A percentile compares a stretch with the other conserved stretches of the same genome.
Conservation (phyloP, 768 basidiomycete genomes). For the Trametes coccinea region DNA sequence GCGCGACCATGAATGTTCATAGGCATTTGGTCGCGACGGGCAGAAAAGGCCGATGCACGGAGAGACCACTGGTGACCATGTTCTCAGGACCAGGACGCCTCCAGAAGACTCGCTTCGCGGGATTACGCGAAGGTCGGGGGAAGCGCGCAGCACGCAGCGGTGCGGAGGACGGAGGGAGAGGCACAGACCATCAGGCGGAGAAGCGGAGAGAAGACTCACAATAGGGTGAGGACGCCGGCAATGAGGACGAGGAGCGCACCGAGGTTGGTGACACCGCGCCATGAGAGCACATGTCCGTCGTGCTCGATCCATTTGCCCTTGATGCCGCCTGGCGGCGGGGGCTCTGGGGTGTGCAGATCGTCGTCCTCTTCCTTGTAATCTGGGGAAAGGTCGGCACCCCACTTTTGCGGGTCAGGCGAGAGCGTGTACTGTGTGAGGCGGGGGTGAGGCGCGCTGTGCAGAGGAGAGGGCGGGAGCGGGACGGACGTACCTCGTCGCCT, state of each 20-base stretch:
- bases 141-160: neutral
- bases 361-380: slow-evolving; percentile 41
- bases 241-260: slow-evolving; percentile 39
- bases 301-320: slow-evolving; percentile 33
- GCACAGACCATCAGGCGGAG: no score
- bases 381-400: slow-evolving; percentile 33
- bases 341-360: slow-evolving; percentile 39
- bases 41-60: neutral
- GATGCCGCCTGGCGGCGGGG: slow-evolving; percentile 5
- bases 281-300: slow-evolving; percentile 37
- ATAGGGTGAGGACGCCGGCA: slow-evolving; percentile 31
- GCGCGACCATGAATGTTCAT: neutral
- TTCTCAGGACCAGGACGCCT: neutral
- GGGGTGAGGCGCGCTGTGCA: neutral
- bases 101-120: neutral
- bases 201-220: slow-evolving; percentile 28
- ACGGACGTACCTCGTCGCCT: slow-evolving; percentile 25
- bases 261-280: slow-evolving; percentile 45
- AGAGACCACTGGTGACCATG: neutral
- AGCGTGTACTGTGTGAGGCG: slow-evolving; percentile 35
- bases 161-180: neutral
- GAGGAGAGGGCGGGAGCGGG: neutral
- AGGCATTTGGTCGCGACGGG: neutral
- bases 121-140: neutral
- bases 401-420: slow-evolving; percentile 38